phyloP scores from a whole-genome alignment of 2,329 filamentous ascomycete species.

The Ophiobolus disseminans region DNA sequence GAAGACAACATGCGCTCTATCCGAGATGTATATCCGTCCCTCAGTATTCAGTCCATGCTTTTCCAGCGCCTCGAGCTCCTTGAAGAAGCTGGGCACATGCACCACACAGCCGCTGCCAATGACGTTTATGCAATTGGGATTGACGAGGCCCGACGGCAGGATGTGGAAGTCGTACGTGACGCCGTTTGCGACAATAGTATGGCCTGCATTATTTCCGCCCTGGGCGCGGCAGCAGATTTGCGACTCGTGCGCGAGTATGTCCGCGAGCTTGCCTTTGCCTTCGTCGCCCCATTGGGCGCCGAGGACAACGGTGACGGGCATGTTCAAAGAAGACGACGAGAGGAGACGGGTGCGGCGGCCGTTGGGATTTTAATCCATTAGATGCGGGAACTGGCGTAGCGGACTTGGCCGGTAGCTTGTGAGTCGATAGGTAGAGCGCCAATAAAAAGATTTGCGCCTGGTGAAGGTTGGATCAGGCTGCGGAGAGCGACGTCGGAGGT shows the following conservation, averaged over 20 bases:
- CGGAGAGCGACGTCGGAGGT: neutral
- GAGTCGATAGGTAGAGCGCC: conserved; percentile 17
- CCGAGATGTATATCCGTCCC: conserved; percentile 68
- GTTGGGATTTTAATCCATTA: conserved; percentile 28
- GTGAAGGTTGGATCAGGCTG: conserved; percentile 3
- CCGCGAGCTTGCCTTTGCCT: conserved; percentile 67
- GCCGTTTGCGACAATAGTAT: conserved; percentile 54
- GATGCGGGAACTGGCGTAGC: conserved; percentile 7
- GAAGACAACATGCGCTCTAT: conserved; percentile 69
- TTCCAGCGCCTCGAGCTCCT: conserved; percentile 67
- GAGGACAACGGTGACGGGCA: conserved; percentile 64
- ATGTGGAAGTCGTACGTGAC: conserved; percentile 55
- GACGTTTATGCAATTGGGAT: conserved; percentile 73
- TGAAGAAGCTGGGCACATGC: conserved; percentile 71
- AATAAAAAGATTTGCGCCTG: conserved; percentile 35
- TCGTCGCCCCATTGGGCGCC: conserved; percentile 69
- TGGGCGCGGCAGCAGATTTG: conserved; percentile 65
- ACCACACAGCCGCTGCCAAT: conserved; percentile 73
- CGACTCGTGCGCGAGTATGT: conserved; percentile 60
- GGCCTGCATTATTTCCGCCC: conserved; percentile 66
- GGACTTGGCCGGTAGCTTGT: conserved; percentile 21
- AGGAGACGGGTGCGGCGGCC: conserved; percentile 22
- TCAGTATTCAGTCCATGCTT: conserved; percentile 66
- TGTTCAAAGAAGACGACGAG: conserved; percentile 25
- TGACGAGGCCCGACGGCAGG: conserved; percentile 70